Evolutionary conservation across 2,329 filamentous ascomycete genomes (phyloP), one percentile per base, ranked within the genome.

Genomic region (Alternaria dauci): DNA sequence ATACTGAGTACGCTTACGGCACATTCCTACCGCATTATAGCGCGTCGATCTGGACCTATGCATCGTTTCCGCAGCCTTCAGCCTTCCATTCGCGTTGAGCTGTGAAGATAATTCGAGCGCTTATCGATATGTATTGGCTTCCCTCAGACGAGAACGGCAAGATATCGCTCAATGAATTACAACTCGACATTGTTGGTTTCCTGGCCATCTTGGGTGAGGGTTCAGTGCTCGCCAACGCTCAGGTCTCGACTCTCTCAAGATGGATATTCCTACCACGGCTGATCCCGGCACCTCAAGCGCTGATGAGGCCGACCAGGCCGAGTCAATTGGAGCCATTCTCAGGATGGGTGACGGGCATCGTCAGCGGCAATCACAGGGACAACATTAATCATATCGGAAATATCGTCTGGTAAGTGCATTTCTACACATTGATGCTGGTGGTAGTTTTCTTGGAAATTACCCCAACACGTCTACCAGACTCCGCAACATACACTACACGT

Each of bases 101-200:
- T 52, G 58, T 55, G 47, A 57, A 34, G 26, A 44, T 47, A 18
- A 38, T 34, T 41, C 41, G 23, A 25, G 36, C 32, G 12, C 51
- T 59, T n/a, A 14, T 28, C 56, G 60, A 55, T 23, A 76, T 76
- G 73, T 76, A 77, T 62, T 81, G 79, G 79, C 71, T 80, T 12
- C 68, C 73, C 59, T 39, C 55, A 11, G 62, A 71, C 36, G 61
- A 67, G 34, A 48, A 69, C 50, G 74, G 72, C 23, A 59, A 59
- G 7, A 47, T 57, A 34, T 54, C 64, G 11, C 68, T 80, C 25
- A 62, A 74, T 11, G 71, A 79, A 51, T 78, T 85, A 52, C 83
- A 85, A 66, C 80, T 86, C 48, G 84, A 86, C 67, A 85, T 86
- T 48, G 84, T 86, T 59, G 84, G 84, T 70, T 85, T 85, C 69